Evolutionary conservation across 257 asterid genomes (phyloP), one percentile per base, ranked within the genome.

Genomic region (Salvia splendens): DNA sequence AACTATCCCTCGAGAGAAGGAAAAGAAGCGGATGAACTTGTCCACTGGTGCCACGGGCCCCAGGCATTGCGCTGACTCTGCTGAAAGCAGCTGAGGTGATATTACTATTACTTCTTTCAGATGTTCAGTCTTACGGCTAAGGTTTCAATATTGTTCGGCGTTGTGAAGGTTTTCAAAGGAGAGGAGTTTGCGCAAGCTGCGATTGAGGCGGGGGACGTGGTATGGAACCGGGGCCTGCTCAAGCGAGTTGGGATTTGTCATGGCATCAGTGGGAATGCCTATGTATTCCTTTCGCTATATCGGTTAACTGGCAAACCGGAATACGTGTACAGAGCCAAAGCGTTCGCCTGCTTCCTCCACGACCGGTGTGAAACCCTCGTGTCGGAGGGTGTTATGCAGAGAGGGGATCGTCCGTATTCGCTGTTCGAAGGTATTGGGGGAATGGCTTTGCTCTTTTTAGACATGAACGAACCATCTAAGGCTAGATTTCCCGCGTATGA

Each of bases 41-140:
- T 91, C 16, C 97, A 91, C 73, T 91, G 95, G 96, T 91, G 97
- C 68, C 97, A 86, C 74, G 97, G 97, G 89, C 96, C 64, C 84
- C 95, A 15, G 96, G 97, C 17, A 75, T 86, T 65, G 89, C 89
- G 24, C 87, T 88, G 61, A 83, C 97, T 46, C 90, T 88, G 15
- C 85, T 61, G 46, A 91, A 88, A 79, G 97, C 97, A 60, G 89
- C 91, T 60, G 68, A 80, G 91, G 97, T 35, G 1, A 4, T 6
- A 35, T 35, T 35, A 4, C 7, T 4, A 2, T 24, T 2, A 24
- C 3, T 24, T 6, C 40, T 35, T 4, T 33, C n/a, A 3, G 6
- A 24, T 24, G 30, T 24, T 2, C 3, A 32, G 30, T 24, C 30
- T 1, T 24, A 2, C 20, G 30, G 30, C 30, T 24, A 24, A 24